Base-by-base conservation (phyloP, 2,329 filamentous ascomycete genomes). In the Aspergillus ustus region DNA sequence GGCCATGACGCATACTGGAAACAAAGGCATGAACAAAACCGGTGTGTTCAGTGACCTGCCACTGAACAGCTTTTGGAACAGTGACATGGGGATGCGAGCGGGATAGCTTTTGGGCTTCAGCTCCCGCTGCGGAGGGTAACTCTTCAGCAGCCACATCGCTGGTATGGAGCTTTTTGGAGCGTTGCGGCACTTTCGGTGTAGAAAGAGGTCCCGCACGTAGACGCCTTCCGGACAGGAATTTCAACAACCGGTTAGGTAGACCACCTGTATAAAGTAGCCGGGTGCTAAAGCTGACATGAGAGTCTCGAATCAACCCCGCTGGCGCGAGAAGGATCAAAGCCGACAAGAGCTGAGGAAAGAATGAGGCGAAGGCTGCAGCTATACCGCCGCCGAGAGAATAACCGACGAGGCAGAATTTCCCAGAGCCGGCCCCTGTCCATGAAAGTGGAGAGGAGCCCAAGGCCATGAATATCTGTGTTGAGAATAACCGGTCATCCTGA, bases 331-430 rank as follows among this genome's bases (percentile, higher is more conserved):
- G 84, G 11, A 95, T 82, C 22, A 97, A 81, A 9, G 84, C 86
- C 13, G 84, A 83, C 15, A 97, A 83, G 59, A 94, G 80, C 52
- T 85, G 76, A 0, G 90, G 86, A 70, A 92, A 91, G 71, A 87
- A 87, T 1, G 85, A 83, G 1, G 90, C 85, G 71, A 95, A 94
- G 20, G 87, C 83, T 9, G 87, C 87, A 1, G 85, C 84, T 45
- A 96, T 84, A 15, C 89, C 90, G 40, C 92, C 92, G 50, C 92
- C 92, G 0, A 96, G 82, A 0, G 90, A 93, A 75, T 95, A 96
- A 2, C 92, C 92, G 3, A 93, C 78, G 6, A 96, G 78, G 63
- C 87, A 86, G 74, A 95, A 94, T 56, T 81, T 82, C 7, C 79
- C 78, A 7, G 74, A 79, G 5, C 70, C 68, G 31, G 70, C 66